Percentiles rank a stretch among this genome's conserved stretches.
Conservation (phyloP, 108 stramenopile species). For the Cylindrotheca fusiformis region DNA sequence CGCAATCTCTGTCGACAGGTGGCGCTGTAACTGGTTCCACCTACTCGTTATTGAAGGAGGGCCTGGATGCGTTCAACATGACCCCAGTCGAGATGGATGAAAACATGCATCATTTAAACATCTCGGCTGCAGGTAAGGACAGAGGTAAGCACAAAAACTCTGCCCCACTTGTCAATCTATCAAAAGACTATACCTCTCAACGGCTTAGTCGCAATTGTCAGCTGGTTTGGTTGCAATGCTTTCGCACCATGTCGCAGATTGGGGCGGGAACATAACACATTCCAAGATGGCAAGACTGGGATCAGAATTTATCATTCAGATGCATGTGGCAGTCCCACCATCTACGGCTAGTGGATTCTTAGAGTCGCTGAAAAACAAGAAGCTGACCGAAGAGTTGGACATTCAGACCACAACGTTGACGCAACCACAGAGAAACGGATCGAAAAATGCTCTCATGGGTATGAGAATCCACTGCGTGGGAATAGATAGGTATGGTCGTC, state of each 20-base stretch:
- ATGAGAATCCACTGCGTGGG: constrained; percentile 81
- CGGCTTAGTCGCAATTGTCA: not conserved
- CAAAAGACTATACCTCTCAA: too few species aligned
- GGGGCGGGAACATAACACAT: constrained; percentile 82
- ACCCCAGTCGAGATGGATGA: constrained; percentile 71
- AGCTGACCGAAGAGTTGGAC: constrained; percentile 44
- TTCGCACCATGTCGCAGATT: constrained; percentile 52
- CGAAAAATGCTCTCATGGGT: constrained; percentile 53
- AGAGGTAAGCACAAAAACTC: constrained; percentile 3
- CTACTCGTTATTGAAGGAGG: constrained; percentile 60
- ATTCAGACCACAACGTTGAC: constrained; percentile 55
- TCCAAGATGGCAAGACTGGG: constrained; percentile 83
- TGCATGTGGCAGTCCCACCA: constrained; percentile 78
- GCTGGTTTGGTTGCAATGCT: constrained; percentile 70
- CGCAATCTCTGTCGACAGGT: constrained; percentile 30
- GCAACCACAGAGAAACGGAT: constrained; percentile 41
- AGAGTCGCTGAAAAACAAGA: constrained; percentile 29
- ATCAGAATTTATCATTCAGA: constrained; percentile 77
- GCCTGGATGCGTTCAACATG: constrained; percentile 64
- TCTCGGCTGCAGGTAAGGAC: constrained; percentile 77
- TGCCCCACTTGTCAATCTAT: too few species aligned
- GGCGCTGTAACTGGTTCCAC: constrained; percentile 73
- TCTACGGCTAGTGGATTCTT: constrained; percentile 34
- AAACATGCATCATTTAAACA: constrained; percentile 55
- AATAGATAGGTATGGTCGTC: constrained; percentile 70